Base-by-base conservation (phyloP, 2,329 filamentous ascomycete genomes). In the Fusarium pseudonygamai region DNA sequence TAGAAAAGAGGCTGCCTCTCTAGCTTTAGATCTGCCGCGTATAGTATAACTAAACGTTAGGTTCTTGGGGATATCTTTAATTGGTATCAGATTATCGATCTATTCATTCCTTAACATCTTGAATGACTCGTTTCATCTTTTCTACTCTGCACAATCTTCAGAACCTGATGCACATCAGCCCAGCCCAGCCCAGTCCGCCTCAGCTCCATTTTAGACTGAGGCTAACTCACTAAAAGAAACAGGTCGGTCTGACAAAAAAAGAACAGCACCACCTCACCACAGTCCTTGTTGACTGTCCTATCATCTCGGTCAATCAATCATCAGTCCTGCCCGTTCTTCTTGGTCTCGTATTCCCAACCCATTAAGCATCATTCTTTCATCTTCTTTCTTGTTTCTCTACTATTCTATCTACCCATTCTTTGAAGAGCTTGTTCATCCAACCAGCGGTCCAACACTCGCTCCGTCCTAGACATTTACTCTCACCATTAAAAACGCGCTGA, bases 341-440 rank as follows among this genome's bases (percentile, higher is more conserved):
- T 71, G 70, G 73, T 71, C 76, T 79, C 77, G 78, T 79, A 77
- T 77, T 78, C 73, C 75, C 64, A 67, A 73, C 65, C 43, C 53
- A 46, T 61, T 34, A 73, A 71, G 72, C 67, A 71, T 69, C 70
- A 59, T 69, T 59, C 62, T 47, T 65, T 64, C 28, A 37, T 39
- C 30, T 39, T 67, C 40, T 30, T 60, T 64, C 39, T 45, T 57
- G 16, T 42, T 61, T 60, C 30, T 61, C 16, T 39, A 16, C 28
- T 26, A n/a, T 60, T 47, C 36, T 40, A 47, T 22, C 45, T 28
- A 18, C 14, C 32, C 32, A 34, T 40, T 40, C 20, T 47, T 36
- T 40, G 18, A 16, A 34, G 39, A 47, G 22, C 50, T 61, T 43
- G 32, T n/a, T 60, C 39, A 40, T 73, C 73, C 77, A 78, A 74